phyloP scores from a whole-genome alignment of 2,329 filamentous ascomycete species.

The Aspergillus sp. region DNA sequence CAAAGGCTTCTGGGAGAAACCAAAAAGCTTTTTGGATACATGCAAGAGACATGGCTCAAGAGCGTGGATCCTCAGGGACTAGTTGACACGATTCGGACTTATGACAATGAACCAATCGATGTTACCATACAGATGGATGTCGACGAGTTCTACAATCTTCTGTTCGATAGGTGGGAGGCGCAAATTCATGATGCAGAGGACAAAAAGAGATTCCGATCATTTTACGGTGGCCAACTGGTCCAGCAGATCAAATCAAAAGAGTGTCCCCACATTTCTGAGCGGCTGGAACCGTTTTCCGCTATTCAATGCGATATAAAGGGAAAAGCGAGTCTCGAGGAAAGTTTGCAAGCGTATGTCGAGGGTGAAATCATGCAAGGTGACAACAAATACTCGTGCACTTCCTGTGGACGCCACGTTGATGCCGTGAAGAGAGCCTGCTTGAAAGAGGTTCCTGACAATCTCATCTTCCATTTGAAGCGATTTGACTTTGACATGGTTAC shows the following conservation, averaged over 20 bases:
- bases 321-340: slow-evolving; percentile 77
- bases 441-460: slow-evolving; percentile 85
- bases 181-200: slow-evolving; percentile 66
- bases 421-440: slow-evolving; percentile 90
- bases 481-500: slow-evolving; percentile 54
- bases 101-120: slow-evolving; percentile 78
- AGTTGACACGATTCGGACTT: slow-evolving; percentile 72
- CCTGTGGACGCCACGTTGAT: slow-evolving; percentile 82
- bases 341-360: slow-evolving; percentile 89
- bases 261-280: slow-evolving; percentile 88
- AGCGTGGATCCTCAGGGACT: slow-evolving; percentile 69
- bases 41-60: slow-evolving; percentile 77
- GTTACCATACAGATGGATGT: slow-evolving; percentile 94
- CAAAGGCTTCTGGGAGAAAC: slow-evolving; percentile 72
- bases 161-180: slow-evolving; percentile 86
- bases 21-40: slow-evolving; percentile 73
- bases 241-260: slow-evolving; percentile 95
- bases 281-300: slow-evolving; percentile 84
- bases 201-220: slow-evolving; percentile 70
- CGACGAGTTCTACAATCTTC: slow-evolving; percentile 91
- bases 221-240: slow-evolving; percentile 87
- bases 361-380: slow-evolving; percentile 96
- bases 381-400: slow-evolving; percentile 97
- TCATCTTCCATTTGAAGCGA: slow-evolving; percentile 87
- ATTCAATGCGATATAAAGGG: slow-evolving; percentile 97